These are phyloP conservation scores for Cutaneotrichosporon dermatis DNA, from an alignment of 1,284 basidiomycete genomes.

Conservation along the genomic window DNA sequence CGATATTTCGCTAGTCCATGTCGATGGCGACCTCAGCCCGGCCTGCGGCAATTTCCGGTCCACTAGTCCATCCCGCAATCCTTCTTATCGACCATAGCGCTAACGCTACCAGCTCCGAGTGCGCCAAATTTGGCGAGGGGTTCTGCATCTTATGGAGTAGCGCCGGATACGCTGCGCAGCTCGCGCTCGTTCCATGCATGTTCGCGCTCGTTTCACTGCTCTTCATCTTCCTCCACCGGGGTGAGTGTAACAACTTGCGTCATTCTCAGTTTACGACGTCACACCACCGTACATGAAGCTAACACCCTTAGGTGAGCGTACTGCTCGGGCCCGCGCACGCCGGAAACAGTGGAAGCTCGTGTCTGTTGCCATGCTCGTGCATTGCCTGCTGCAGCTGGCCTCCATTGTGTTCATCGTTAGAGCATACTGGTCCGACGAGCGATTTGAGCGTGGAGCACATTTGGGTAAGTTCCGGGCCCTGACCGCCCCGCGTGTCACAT, in stretches of 20 bases:
- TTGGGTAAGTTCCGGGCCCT: slow-evolving; percentile 27
- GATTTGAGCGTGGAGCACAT: slow-evolving; percentile 40
- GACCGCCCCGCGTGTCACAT: not conserved
- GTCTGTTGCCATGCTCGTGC: slow-evolving; percentile 45
- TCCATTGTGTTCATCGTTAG: slow-evolving; percentile 43
- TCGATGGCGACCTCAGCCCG: too few relatives aligned
- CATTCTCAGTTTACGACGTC: not conserved
- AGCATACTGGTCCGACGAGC: slow-evolving; percentile 41
- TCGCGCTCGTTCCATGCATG: slow-evolving; percentile 45
- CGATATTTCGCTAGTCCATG: not conserved
- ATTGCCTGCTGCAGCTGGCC: slow-evolving; percentile 40
- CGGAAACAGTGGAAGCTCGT: slow-evolving; percentile 49
- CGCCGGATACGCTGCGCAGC: slow-evolving; percentile 46
- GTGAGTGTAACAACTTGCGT: slow-evolving; percentile 17
- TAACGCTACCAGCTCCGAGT: slow-evolving; percentile 37
- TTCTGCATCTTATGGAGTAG: slow-evolving; percentile 45
- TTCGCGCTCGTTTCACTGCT: slow-evolving; percentile 42
- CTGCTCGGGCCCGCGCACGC: slow-evolving; percentile 43
- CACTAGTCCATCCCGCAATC: not conserved
- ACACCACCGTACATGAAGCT: not conserved
- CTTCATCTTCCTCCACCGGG: slow-evolving; percentile 48
- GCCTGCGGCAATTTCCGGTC: not conserved
- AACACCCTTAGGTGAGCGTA: slow-evolving; percentile 31
- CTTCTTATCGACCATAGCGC: too few relatives aligned
- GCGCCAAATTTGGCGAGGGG: slow-evolving; percentile 43